Conservation (phyloP, 768 basidiomycete genomes). For the Boletus pseudopeckii region DNA sequence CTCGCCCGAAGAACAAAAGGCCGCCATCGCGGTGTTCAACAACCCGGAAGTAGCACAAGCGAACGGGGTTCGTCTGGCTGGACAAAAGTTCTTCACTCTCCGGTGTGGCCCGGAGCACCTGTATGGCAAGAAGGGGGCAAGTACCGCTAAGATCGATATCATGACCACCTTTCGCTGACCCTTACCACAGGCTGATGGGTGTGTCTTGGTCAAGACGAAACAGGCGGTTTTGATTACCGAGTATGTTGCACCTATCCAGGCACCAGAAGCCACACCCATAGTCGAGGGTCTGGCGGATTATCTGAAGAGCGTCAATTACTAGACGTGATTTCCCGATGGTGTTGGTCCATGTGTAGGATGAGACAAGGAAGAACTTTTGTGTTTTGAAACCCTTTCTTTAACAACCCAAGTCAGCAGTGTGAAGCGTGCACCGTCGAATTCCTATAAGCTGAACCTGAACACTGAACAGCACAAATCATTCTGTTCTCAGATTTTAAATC, state of each 20-base stretch:
- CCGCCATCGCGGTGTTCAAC: constrained; percentile 37
- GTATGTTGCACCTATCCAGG: constrained; percentile 64
- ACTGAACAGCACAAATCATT: too few relatives aligned
- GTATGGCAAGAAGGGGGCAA: constrained; percentile 75
- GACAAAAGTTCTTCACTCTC: constrained; percentile 74
- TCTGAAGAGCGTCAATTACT: constrained; percentile 58
- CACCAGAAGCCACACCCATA: constrained; percentile 58
- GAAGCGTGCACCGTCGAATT: neutral
- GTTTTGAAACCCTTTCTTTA: constrained; percentile 2
- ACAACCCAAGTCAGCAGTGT: neutral
- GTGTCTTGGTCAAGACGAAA: constrained; percentile 70
- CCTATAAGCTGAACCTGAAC: neutral
- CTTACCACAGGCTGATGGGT: constrained; percentile 62
- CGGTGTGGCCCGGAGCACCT: constrained; percentile 48
- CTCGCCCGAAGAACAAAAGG: constrained; percentile 24
- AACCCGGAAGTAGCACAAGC: constrained; percentile 42
- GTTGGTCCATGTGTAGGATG: constrained; percentile 4
- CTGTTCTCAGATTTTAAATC: too few relatives aligned
- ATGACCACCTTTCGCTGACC: neutral
- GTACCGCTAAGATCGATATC: constrained; percentile 25
- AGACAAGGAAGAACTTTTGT: constrained; percentile 7
- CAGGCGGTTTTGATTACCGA: constrained; percentile 82
- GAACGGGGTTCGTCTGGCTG: constrained; percentile 59
- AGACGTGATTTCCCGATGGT: constrained; percentile 15
- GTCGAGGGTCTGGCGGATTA: constrained; percentile 78